Evolutionary conservation across 805 yeast genomes (phyloP), one percentile per base, ranked within the genome.

Genomic region (Yarrowia sp.): DNA sequence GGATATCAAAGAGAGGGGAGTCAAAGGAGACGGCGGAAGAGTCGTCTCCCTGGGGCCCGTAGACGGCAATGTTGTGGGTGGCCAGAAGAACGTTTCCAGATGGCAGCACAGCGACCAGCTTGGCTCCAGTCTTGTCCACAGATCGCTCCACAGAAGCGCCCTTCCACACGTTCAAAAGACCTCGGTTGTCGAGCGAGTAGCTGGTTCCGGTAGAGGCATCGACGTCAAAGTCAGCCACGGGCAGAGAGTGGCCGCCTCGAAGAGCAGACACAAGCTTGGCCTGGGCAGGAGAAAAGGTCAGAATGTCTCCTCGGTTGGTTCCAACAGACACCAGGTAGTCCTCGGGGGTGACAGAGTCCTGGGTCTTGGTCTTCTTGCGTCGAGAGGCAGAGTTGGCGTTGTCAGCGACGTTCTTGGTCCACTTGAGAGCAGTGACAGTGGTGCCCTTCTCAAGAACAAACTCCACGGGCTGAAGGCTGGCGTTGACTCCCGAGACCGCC

Each of bases 201-300:
- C 33, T 58, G 35, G 45, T 36, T 81, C 65, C 73, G 68, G 14
- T 66, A 35, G 17, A 81, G 79, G 70, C 76, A 80, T 65, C 82
- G 80, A 68, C 86, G 77, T 66, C 51, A 35, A 71, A 53, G 71
- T 83, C 85, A 10, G 81, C 75, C 41, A 87, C 80, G 18, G 85
- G 78, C 38, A 78, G 75, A 35, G 81, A 78, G 65, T 73, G 74
- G 11, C 84, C 80, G 18, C 83, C 80, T 17, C 77, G 75, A 44
- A 89, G 75, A 65, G 81, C 86, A 2, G 81, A 76, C 8, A 86
- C 72, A 1, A 89, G 77, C 65, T 84, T 82, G 68, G 86, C 86
- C 22, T 83, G 80, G 38, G 83, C 74, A 0, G 96, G 95, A 0
- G 92, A 85, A 73, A 86, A 90, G 10, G 90, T 71, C 69, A 87